Evolutionary conservation across 2,329 filamentous ascomycete genomes (phyloP).

Genomic region (Trichoderma afroharzianum): DNA sequence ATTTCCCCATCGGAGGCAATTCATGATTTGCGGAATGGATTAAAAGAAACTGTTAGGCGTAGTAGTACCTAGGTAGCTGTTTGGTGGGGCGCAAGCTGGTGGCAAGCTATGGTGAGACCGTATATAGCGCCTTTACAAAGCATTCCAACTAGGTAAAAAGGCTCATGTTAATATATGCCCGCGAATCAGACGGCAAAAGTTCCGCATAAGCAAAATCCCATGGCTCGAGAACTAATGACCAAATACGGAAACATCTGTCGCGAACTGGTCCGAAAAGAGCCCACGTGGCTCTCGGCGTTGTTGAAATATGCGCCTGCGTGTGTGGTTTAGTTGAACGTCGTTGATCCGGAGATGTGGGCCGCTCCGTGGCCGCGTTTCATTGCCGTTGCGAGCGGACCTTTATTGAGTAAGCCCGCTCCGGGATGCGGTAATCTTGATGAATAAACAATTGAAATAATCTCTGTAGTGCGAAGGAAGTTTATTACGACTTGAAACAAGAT

Average conservation of each 20-base stretch:
- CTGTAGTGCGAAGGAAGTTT: not conserved
- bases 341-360: not conserved
- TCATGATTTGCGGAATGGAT: not conserved
- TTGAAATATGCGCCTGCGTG: not conserved
- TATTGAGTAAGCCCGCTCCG: not conserved
- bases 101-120: slow-evolving; percentile 9
- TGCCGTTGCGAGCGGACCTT: not conserved
- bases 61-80: too few species aligned
- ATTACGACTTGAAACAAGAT: not conserved
- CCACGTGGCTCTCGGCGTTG: not conserved
- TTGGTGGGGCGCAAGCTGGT: not conserved
- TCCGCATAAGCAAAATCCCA: not conserved
- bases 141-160: not conserved
- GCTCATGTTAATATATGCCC: not conserved
- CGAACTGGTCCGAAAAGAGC: not conserved
- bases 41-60: not conserved
- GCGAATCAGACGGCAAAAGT: not conserved
- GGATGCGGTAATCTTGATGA: not conserved
- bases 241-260: not conserved
- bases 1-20: not conserved
- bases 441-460: not conserved
- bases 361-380: not conserved
- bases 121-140: slow-evolving; percentile 1
- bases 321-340: not conserved
- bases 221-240: not conserved